Base-by-base conservation (phyloP, 2,329 filamentous ascomycete genomes). In the Ceratocystis eucalypticola region DNA sequence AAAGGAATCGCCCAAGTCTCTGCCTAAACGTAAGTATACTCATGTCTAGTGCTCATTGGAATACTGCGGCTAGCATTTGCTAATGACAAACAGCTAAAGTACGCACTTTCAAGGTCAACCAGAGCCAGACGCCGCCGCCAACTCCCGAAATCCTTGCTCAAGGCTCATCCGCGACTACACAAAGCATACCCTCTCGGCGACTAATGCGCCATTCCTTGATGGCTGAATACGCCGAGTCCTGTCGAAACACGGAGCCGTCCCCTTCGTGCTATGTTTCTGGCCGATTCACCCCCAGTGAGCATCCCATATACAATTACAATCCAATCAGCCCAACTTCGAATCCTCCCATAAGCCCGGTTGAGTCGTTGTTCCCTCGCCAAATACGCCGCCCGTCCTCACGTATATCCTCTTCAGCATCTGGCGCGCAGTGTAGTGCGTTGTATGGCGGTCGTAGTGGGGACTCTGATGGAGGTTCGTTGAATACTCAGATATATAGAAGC, bases 41-140 rank as follows among this genome's bases (percentile, higher is more conserved):
- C 6, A 17, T 37, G 4, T 22, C 50, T 30, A 1, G 15, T 46
- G 10, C 15, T 59, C 3, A 17, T 50, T 45, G 22, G 15, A 28
- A 37, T 28, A 15, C 17, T 1, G 46, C n/a, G 20, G n/a, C 46
- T 41, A 12, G 37, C 2, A 59, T 28, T 37, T n/a, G 17, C n/a
- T 46, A 15, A 64, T 28, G 15, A 28, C 22, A n/a, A n/a, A 64
- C 48, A 68, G 67, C 61, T 15, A 20, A 59, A 33, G 48, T 64
- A 33, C 67, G 67, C 2, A 68, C 67, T 2, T 68, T 68, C 12
- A 66, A 68, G 30, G 67, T 68, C 17, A 68, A 68, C 25, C 44
- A 53, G 44, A 37, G 20, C 25, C n/a, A 66, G 37, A 45, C 45
- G 7, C 50, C 41, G 2, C 33, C 50, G 22, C 8, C 57, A 17